Evolutionary conservation across 23 red algal species (phyloP).

Genomic region (Cyanidioschyzon merolae): DNA sequence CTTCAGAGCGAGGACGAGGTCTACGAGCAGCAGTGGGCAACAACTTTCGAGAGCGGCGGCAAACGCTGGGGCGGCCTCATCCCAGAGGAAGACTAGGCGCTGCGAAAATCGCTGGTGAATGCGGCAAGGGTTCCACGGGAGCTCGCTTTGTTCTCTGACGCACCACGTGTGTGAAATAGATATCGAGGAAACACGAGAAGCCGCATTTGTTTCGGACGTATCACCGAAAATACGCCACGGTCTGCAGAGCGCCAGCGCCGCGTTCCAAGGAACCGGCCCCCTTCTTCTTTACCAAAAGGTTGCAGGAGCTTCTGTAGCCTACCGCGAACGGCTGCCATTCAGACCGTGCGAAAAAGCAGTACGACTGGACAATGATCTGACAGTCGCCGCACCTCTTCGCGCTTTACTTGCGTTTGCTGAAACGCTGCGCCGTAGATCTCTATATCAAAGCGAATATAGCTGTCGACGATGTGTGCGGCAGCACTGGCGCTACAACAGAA

Average conservation of each 20-base stretch:
- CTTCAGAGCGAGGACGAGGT: conserved; percentile 97
- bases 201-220: no score
- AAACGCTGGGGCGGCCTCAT: conserved; percentile 81
- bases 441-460: background rate
- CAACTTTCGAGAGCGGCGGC: conserved; percentile 77
- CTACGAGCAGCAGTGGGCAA: conserved; percentile 83
- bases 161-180: no score
- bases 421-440: background rate
- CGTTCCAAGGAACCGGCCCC: no score
- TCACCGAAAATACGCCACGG: no score
- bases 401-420: background rate
- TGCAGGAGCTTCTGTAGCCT: no score
- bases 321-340: no score
- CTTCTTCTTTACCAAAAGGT: no score
- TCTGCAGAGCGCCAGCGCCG: no score
- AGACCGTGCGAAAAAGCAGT: background rate
- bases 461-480: background rate
- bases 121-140: background rate
- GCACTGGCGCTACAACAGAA: conserved; percentile 17
- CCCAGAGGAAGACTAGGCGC: conserved; percentile 49
- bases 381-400: background rate
- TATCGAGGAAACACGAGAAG: no score
- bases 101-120: background rate
- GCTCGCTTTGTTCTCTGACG: background rate
- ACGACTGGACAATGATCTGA: conserved; percentile 12